Conservation (phyloP, 495 filamentous ascomycete species). For the Hamigera avellanea region DNA sequence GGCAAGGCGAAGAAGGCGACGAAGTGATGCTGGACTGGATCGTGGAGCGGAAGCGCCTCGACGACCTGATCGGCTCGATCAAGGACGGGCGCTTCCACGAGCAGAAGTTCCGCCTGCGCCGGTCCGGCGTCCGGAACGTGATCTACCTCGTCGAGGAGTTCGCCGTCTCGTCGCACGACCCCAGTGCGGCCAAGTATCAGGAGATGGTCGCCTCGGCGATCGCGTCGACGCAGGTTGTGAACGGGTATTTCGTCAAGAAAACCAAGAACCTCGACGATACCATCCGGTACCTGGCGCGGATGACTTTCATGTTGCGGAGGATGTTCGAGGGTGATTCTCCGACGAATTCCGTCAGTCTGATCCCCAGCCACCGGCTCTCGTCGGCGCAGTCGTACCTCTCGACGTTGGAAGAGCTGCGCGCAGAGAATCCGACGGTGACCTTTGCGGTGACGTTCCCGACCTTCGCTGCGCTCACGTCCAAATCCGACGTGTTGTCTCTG, state of each 20-base stretch:
- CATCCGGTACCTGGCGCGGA: slow-evolving; percentile 63
- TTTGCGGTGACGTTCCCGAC: slow-evolving; percentile 62
- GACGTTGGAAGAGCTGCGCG: slow-evolving; percentile 44
- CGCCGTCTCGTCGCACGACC: slow-evolving; percentile 32
- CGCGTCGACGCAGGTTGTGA: slow-evolving; percentile 68
- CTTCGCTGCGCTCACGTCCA: slow-evolving; percentile 60
- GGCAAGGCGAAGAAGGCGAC: slow-evolving; percentile 51
- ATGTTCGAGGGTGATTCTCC: slow-evolving; percentile 39
- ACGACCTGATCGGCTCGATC: slow-evolving; percentile 69
- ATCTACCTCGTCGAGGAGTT: slow-evolving; percentile 76
- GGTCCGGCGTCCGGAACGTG: slow-evolving; percentile 62
- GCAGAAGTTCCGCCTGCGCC: slow-evolving; percentile 70
- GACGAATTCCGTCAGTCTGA: slow-evolving; percentile 26
- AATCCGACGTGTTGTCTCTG: slow-evolving; percentile 61
- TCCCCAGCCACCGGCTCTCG: slow-evolving; percentile 57
- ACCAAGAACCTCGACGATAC: slow-evolving; percentile 70
- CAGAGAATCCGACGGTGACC: slow-evolving; percentile 32
- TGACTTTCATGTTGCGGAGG: slow-evolving; percentile 58
- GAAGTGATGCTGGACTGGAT: slow-evolving; percentile 73
- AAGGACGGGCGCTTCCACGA: slow-evolving; percentile 79
- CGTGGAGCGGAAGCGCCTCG: slow-evolving; percentile 71
- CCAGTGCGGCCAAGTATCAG: slow-evolving; percentile 36
- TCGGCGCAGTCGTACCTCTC: slow-evolving; percentile 56
- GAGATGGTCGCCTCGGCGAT: slow-evolving; percentile 65
- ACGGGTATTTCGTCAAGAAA: slow-evolving; percentile 72